Evolutionary conservation across 108 stramenopile genomes (phyloP).

Genomic region (Skeletonema tropicum): DNA sequence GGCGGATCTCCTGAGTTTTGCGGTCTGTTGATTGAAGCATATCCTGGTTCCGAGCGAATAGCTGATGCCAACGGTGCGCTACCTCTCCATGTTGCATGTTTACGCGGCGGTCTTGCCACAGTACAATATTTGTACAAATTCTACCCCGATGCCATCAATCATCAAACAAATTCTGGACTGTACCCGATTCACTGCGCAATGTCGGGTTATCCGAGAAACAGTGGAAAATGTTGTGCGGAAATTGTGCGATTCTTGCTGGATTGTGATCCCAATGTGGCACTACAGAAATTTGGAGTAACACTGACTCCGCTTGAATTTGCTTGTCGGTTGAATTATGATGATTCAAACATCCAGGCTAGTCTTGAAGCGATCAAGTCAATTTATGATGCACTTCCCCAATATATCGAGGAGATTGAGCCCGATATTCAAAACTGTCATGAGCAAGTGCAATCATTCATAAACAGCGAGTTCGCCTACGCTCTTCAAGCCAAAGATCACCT

Average conservation of each 20-base stretch:
- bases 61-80: background rate
- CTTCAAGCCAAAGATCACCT: too few species aligned
- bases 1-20: slow-evolving; percentile 13
- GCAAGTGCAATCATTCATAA: too few species aligned
- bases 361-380: too few species aligned
- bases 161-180: background rate
- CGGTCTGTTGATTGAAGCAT: background rate
- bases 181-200: slow-evolving; percentile 7
- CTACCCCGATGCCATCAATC: slow-evolving; percentile 3
- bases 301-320: background rate
- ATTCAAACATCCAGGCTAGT: too few species aligned
- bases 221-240: background rate
- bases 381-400: too few species aligned
- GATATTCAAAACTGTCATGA: too few species aligned
- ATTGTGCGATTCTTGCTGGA: background rate
- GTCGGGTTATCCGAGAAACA: background rate
- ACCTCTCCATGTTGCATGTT: background rate
- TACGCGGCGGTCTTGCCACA: background rate
- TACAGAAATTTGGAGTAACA: background rate
- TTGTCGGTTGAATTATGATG: background rate
- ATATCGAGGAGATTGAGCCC: too few species aligned
- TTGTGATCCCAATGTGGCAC: background rate
- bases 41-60: background rate
- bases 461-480: too few species aligned
- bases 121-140: background rate